These are phyloP conservation scores for Penicillium sp. DNA, from an alignment of 2,329 filamentous ascomycete genomes.

Conservation along the genomic window DNA sequence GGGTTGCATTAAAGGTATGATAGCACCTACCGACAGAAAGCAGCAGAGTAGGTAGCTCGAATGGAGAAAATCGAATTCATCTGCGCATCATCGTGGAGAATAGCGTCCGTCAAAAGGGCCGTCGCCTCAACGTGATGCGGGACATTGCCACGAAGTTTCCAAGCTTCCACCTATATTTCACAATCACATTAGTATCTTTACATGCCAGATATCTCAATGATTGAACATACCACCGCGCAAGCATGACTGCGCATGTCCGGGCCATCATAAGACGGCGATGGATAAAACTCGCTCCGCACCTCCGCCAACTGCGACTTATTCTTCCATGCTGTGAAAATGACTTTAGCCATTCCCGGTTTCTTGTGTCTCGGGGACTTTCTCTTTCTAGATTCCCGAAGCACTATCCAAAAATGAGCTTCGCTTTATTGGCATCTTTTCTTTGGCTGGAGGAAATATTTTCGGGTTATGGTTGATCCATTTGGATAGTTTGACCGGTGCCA, in stretches of 20 bases:
- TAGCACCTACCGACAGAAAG: constrained; percentile 44
- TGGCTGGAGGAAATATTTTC: constrained; percentile 16
- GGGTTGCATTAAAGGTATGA: not conserved
- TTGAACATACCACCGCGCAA: constrained; percentile 39
- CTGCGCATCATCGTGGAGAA: constrained; percentile 43
- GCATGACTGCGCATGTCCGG: constrained; percentile 41
- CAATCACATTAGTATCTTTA: not conserved
- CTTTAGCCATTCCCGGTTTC: constrained; percentile 35
- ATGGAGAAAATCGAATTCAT: constrained; percentile 47
- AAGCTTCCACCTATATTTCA: constrained; percentile 39
- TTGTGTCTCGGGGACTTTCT: not conserved
- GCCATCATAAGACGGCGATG: constrained; percentile 30
- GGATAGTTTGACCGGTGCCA: constrained; percentile 15
- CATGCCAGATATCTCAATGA: not conserved
- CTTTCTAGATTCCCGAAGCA: not conserved
- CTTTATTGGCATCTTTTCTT: not conserved
- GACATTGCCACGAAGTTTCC: constrained; percentile 47
- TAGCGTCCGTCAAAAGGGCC: constrained; percentile 47
- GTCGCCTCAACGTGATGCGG: constrained; percentile 49
- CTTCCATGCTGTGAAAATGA: constrained; percentile 46
- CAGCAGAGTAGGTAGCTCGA: constrained; percentile 45
- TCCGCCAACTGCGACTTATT: constrained; percentile 36
- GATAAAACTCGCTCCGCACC: constrained; percentile 43
- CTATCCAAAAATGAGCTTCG: not conserved
- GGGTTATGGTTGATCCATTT: constrained; percentile 21